Base-by-base conservation (phyloP, 495 filamentous ascomycete genomes). In the Tuber melanosporum region DNA sequence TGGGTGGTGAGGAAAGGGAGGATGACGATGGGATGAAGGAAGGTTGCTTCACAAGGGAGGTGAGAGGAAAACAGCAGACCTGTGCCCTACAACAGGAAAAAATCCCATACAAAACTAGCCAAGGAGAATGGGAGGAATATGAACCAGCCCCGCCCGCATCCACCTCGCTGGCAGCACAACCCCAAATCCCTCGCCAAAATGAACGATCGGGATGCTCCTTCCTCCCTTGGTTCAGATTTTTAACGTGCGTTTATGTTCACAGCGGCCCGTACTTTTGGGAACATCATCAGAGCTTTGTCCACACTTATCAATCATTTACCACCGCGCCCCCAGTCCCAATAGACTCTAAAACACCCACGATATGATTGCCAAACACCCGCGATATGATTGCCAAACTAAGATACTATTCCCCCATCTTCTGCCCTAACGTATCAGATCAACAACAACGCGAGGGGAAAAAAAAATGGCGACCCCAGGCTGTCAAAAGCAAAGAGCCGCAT, bases 1-100 rank as follows among this genome's bases (percentile, higher is more conserved):
- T 66, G 26, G 57, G 57, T 62, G 14, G 57, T 80, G 52, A 77
- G 72, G 70, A 81, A 72, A 81, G 71, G 73, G 83, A 78, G 82
- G 70, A 79, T 82, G 73, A 78, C 80, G 76, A 82, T 78, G 75
- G 76, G 76, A 80, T 66, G 57, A 66, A 15, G 52, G 26, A 66
- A 66, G 57, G 57, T 66, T 66, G 57, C 57, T 66, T 32, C 14
- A 2, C 57, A 66, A 66, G 57, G 57, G 57, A 66, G 57, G 57
- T 19, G 57, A 57, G 49, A 66, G 36, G 36, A 66, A 66, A 66
- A 62, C 57, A 36, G 57, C 26, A 66, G 57, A 66, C 57, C 57
- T 66, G 57, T 66, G 57, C 57, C 57, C 57, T 66, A 66, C 57
- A 66, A 66, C 57, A 36, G 57, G 57, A 66, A 36, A 62, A 66